Conservation (phyloP, 306 rosid genomes). For the Datisca glomerata region DNA sequence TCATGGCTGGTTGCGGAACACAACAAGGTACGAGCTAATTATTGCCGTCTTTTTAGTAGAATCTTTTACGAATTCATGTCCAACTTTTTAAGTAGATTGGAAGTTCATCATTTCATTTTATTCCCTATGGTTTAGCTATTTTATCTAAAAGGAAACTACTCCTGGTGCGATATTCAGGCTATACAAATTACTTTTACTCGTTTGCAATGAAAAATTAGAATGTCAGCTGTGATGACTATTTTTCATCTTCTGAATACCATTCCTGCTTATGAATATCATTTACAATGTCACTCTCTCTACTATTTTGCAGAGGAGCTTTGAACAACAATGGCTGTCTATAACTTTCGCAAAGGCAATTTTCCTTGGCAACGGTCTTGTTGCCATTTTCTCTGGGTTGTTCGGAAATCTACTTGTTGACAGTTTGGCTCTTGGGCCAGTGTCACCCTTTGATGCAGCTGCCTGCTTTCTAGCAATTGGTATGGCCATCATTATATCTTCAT, state of each 20-base stretch:
- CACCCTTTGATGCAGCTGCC: constrained; percentile 97
- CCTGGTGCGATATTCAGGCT: no score
- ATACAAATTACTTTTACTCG: no score
- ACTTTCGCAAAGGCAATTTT: constrained; percentile 91
- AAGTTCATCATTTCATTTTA: no score
- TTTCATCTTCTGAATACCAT: no score
- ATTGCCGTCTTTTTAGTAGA: not conserved
- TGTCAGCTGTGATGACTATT: no score
- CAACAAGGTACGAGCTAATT: constrained; percentile 55
- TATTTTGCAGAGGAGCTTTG: constrained; percentile 73
- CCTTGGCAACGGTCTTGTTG: constrained; percentile 88
- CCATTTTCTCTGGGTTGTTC: constrained; percentile 77
- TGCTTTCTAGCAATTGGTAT: constrained; percentile 92
- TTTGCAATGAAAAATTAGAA: no score
- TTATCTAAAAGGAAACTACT: no score
- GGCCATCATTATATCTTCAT: constrained; percentile 66
- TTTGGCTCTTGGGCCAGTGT: constrained; percentile 80
- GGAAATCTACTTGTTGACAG: constrained; percentile 85
- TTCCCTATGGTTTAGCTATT: no score
- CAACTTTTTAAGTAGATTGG: no score
- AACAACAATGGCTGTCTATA: constrained; percentile 87
- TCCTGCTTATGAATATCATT: not conserved
- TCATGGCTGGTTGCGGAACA: constrained; percentile 99
- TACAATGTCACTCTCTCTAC: not conserved
- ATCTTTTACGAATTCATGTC: no score